Base-by-base conservation (phyloP, 768 basidiomycete species). In the Hydnum rufescens region DNA sequence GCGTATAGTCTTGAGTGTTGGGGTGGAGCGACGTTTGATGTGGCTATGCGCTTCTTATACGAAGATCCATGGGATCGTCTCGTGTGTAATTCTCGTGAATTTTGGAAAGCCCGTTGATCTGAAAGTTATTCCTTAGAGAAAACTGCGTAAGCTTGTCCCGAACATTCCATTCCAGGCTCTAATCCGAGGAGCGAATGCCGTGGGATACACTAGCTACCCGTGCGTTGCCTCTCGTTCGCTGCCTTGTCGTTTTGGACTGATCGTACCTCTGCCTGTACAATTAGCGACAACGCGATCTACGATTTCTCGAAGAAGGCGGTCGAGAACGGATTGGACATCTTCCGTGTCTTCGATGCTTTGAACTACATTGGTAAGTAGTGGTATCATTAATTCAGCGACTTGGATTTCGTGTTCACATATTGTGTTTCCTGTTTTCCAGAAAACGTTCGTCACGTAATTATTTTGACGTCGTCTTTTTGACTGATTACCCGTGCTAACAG, bases 31-130 rank as follows among this genome's bases (percentile, higher is more conserved):
- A 97, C 95, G 2, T 99, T 99, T 63, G 93, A 97, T 65, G 93
- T 99, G 49, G 85, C 93, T 23, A 95, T 96, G 90, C 82, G 93
- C 44, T 97, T 99, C 81, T 68, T 99, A 64, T 97, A 99, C 64
- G 95, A 99, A 65, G 95, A 99, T 66, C 95, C 95, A 59, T 99
- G 95, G 95, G 95, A 97, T 64, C 80, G 95, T 58, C 69, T 99
- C 68, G 86, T 87, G 58, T 49, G 78, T 57, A 8, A 13, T 3
- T 19, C 16, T 39, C 49, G 18, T 42, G 3, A 22, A 26, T n/a
- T 44, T 52, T n/a, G n/a, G n/a, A n/a, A n/a, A n/a, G n/a, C n/a
- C n/a, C n/a, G n/a, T n/a, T n/a, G n/a, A n/a, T n/a, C n/a, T n/a
- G n/a, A n/a, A n/a, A 48, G 31, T 53, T 51, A 32, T 25, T 30